phyloP scores from a whole-genome alignment of 352 stramenopile species.

The Globisporangium yorkense region DNA sequence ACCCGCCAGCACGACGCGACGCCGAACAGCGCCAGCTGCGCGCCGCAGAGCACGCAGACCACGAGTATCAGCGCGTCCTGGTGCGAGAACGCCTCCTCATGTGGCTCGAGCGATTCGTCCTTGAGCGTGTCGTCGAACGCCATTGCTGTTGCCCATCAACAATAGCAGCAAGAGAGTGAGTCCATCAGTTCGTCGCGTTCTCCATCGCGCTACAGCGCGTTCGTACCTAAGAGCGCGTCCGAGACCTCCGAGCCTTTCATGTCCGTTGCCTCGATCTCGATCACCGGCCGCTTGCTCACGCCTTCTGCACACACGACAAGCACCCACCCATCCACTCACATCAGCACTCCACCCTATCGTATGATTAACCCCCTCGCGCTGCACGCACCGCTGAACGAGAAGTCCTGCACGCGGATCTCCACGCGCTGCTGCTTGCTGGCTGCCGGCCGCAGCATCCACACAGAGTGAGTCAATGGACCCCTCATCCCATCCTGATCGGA shows the following conservation, averaged over 20 bases:
- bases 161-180: background rate
- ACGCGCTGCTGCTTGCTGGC: constrained; percentile 14
- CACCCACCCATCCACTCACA: background rate
- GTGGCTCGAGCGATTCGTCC: background rate
- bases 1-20: constrained; percentile 24
- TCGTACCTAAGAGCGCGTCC: constrained; percentile 32
- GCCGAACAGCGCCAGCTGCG: constrained; percentile 22
- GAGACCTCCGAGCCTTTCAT: constrained; percentile 47
- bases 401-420: constrained; percentile 13
- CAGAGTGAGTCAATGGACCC: background rate
- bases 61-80: constrained; percentile 39
- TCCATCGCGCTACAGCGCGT: background rate
- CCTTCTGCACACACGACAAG: constrained; percentile 23
- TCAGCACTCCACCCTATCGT: background rate
- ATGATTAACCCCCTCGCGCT: background rate
- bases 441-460: constrained; percentile 8
- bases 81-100: constrained; percentile 31
- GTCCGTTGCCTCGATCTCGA: constrained; percentile 46
- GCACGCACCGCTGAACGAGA: constrained; percentile 15
- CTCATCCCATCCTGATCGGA: background rate
- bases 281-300: constrained; percentile 27
- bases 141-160: constrained; percentile 7
- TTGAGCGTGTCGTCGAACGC: constrained; percentile 10
- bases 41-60: constrained; percentile 26
- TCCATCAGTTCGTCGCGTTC: background rate